phyloP scores from a whole-genome alignment of 805 yeast genomes.

The Metschnikowia santaceciliae region DNA sequence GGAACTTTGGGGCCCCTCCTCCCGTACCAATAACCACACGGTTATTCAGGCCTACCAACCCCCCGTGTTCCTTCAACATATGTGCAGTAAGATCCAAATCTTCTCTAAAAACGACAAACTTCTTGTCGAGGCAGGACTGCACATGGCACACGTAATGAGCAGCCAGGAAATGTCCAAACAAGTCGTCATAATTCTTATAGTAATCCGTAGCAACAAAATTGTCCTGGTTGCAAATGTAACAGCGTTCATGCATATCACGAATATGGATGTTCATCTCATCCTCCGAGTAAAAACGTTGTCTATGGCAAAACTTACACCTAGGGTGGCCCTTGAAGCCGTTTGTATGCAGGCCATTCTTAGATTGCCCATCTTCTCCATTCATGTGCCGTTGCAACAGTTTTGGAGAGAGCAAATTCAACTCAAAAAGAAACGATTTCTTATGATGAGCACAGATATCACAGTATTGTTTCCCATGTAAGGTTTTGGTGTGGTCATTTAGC shows the following conservation, averaged over 20 bases:
- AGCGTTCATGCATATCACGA: slow-evolving; percentile 79
- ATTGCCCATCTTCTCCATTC: slow-evolving; percentile 52
- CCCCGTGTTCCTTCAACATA: slow-evolving; percentile 77
- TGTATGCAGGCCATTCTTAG: not conserved
- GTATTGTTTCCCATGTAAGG: slow-evolving; percentile 56
- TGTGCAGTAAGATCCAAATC: slow-evolving; percentile 86
- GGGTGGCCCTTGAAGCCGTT: slow-evolving; percentile 89
- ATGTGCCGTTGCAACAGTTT: slow-evolving; percentile 69
- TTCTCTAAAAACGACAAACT: slow-evolving; percentile 87
- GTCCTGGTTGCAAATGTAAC: slow-evolving; percentile 81
- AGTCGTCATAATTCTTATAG: slow-evolving; percentile 69
- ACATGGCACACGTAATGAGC: slow-evolving; percentile 78
- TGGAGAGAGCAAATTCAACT: slow-evolving; percentile 57
- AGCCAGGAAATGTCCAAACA: slow-evolving; percentile 68
- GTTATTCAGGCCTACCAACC: slow-evolving; percentile 44
- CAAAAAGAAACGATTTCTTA: slow-evolving; percentile 74
- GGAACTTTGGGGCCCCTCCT: slow-evolving; percentile 35
- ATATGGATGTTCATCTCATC: slow-evolving; percentile 83
- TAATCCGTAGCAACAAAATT: slow-evolving; percentile 57
- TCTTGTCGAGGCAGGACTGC: slow-evolving; percentile 75
- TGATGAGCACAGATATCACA: slow-evolving; percentile 78
- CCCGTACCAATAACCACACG: slow-evolving; percentile 37
- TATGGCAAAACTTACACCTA: slow-evolving; percentile 73
- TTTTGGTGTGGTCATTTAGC: slow-evolving; percentile 60
- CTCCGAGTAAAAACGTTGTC: slow-evolving; percentile 74